These are phyloP conservation scores for Teratosphaeria epicoccoides DNA, from an alignment of 2,329 filamentous ascomycete genomes.

Conservation along the genomic window DNA sequence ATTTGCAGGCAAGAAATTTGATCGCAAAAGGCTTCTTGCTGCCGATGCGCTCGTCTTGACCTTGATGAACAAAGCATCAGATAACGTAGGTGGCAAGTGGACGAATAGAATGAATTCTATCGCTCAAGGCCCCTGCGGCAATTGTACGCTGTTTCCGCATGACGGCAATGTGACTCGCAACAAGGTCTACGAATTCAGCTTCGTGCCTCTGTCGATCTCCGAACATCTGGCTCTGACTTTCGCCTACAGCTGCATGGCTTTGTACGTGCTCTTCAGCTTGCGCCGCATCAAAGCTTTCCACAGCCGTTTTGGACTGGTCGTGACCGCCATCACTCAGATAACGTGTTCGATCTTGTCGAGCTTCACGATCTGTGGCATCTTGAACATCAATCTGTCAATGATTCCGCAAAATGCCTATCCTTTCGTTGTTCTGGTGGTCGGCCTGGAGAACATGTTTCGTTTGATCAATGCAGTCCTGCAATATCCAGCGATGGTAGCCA, in stretches of 20 bases:
- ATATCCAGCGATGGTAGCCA: constrained; percentile 57
- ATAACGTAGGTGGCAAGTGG: constrained; percentile 56
- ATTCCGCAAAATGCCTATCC: constrained; percentile 67
- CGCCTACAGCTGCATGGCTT: constrained; percentile 52
- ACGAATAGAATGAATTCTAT: constrained; percentile 48
- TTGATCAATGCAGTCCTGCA: constrained; percentile 68
- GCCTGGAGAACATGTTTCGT: constrained; percentile 63
- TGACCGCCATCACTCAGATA: constrained; percentile 58
- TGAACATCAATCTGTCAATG: constrained; percentile 63
- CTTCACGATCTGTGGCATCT: constrained; percentile 66
- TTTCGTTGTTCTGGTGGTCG: constrained; percentile 64
- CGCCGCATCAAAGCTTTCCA: constrained; percentile 64
- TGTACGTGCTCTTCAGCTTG: constrained; percentile 58
- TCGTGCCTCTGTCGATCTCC: constrained; percentile 57
- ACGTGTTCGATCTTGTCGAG: constrained; percentile 64
- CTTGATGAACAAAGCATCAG: constrained; percentile 56
- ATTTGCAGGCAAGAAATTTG: constrained; percentile 70
- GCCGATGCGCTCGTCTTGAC: constrained; percentile 73
- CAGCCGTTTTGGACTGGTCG: constrained; percentile 60
- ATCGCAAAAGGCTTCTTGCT: constrained; percentile 54
- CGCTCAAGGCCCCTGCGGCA: constrained; percentile 37
- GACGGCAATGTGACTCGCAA: constrained; percentile 45
- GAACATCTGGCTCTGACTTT: constrained; percentile 55
- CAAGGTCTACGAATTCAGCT: constrained; percentile 67
- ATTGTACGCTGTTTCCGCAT: constrained; percentile 56